phyloP scores from a whole-genome alignment of 768 basidiomycete genomes.

The Pleurotus platypus region DNA sequence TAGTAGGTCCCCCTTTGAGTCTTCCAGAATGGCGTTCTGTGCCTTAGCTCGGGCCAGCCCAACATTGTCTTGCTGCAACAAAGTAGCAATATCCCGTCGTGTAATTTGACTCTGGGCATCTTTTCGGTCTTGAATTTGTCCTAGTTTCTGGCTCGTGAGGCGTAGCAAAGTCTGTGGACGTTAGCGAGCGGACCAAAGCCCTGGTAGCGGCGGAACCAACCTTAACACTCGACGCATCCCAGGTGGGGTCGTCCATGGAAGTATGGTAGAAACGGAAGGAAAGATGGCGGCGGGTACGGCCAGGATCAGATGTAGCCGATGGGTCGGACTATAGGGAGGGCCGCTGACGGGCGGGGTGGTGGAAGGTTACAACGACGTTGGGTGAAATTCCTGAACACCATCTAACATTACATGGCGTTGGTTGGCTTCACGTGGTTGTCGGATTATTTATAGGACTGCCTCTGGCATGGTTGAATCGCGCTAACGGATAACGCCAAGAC shows the following conservation, averaged over 20 bases:
- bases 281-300: neutral
- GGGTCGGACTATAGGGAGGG: neutral
- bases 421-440: neutral
- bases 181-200: neutral
- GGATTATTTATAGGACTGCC: neutral
- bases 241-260: neutral
- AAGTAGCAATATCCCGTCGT: constrained; percentile 63
- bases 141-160: constrained; percentile 59
- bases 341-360: neutral
- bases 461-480: neutral
- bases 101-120: constrained; percentile 62
- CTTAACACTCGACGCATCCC: constrained; percentile 11
- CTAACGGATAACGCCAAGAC: neutral
- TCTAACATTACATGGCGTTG: neutral
- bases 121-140: constrained; percentile 67
- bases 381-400: neutral
- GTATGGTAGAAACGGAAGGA: neutral
- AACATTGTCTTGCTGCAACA: constrained; percentile 59
- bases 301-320: neutral
- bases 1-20: constrained; percentile 56
- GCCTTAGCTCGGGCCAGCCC: constrained; percentile 70
- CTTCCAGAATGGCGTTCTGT: constrained; percentile 61
- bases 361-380: neutral
- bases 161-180: constrained; percentile 49
- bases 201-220: constrained; percentile 14